Evolutionary conservation across 2,329 filamentous ascomycete genomes (phyloP), one percentile per base, ranked within the genome.

Genomic region (Colletotrichum echinochloae): DNA sequence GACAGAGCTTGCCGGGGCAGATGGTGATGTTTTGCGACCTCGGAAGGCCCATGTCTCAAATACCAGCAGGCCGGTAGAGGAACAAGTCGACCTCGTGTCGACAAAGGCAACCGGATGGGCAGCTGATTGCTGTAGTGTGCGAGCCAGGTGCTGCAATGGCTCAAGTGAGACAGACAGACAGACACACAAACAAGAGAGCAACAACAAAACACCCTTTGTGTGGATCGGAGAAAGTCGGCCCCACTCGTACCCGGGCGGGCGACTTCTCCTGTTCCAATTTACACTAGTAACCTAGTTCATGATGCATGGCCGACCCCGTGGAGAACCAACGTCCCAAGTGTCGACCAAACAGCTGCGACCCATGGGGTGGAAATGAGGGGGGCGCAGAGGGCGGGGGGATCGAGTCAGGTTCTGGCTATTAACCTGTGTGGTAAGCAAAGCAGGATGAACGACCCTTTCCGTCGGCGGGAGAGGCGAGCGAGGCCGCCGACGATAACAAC

Each of bases 171-270:
- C n/a, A n/a, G 30, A 37, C 6, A 6, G 16, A 62, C 28, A 51
- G n/a, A n/a, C n/a, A n/a, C n/a, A n/a, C n/a, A n/a, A n/a, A n/a
- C n/a, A n/a, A n/a, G n/a, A 26, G 23, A 39, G 33, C 39, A 33
- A 30, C 30, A 20, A 9, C 18, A n/a, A n/a, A n/a, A n/a, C n/a
- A 20, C 30, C 18, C 26, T 46, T 30, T 46, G 51, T 60, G 14
- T 46, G 20, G 18, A 35, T 70, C 64, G 64, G 64, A 63, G 51
- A 48, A 63, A 70, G 20, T 59, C 67, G 57, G 67, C 67, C 57
- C 67, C 67, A 49, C 57, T 48, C 30, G 11, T 44, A n/a, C n/a
- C n/a, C n/a, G n/a, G n/a, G n/a, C 35, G 67, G 64, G 46, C 63
- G 26, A 46, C 28, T 39, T 11, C n/a, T 52, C 5, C 28, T 57